Evolutionary conservation across 1,139 yeast species (phyloP), one percentile per base, ranked within the genome.

Genomic region (Petasospora fabianii): DNA sequence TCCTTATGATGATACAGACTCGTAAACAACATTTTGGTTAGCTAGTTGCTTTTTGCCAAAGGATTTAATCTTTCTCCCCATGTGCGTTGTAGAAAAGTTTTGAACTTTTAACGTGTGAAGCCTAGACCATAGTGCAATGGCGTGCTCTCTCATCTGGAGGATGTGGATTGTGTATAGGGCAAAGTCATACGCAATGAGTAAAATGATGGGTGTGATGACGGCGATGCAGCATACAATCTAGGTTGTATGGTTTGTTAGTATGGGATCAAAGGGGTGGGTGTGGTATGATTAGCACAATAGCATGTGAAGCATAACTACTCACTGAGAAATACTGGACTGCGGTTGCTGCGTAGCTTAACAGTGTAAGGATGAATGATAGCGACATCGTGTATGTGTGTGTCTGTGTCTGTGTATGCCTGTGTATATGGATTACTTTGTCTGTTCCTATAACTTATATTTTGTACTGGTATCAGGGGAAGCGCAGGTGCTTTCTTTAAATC

Each of bases 281-380:
- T 4, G 11, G 21, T 10, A 16, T 6, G 20, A 7, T 10, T 15
- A 17, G 9, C 30, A 13, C 28, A 22, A 26, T 19, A 13, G 21
- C n/a, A n/a, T n/a, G n/a, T n/a, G n/a, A n/a, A n/a, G n/a, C n/a
- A n/a, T n/a, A n/a, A 14, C 17, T 9, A 40, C 41, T 30, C 27
- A 41, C 43, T 8, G 45, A 41, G 13, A 36, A 16, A 39, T 34
- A 38, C 27, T 35, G 47, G 17, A 44, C 26, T 12, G 28, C 36
- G 3, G 43, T 29, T 9, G 22, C 20, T 6, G 21, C 8, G 20
- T 12, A 19, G 11, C 17, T 13, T n/a, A 32, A 12, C 10, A 16
- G 10, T 2, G 35, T 27, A 19, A 17, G 3, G 13, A 27, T 26
- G 21, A 20, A 6, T 7, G 31, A 31, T 6, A 17, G 21, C 28